Evolutionary conservation across 2,329 filamentous ascomycete genomes (phyloP).

Genomic region (Calonectria multiphialidica): DNA sequence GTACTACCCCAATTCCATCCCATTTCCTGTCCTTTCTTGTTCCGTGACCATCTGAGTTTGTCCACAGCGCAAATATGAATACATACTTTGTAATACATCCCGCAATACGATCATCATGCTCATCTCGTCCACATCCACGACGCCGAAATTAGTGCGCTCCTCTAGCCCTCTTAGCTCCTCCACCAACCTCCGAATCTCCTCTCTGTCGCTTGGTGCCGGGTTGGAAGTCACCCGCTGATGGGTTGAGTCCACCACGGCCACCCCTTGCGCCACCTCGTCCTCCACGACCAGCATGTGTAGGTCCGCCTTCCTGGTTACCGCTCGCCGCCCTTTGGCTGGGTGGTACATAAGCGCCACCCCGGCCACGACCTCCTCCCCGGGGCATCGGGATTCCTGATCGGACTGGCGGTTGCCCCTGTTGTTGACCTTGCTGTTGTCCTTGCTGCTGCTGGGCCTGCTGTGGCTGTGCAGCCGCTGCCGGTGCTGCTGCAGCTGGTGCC

Average conservation of each 20-base stretch:
- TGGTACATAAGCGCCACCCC: constrained; percentile 53
- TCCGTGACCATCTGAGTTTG: constrained; percentile 26
- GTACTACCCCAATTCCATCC: constrained; percentile 27
- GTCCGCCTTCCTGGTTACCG: constrained; percentile 51
- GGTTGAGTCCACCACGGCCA: constrained; percentile 60
- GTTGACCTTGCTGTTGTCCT: constrained; percentile 34
- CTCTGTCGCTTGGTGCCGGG: constrained; percentile 69
- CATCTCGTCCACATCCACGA: constrained; percentile 6
- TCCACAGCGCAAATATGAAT: constrained; percentile 28
- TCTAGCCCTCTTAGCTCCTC: constrained; percentile 56
- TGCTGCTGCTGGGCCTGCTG: constrained; percentile 29
- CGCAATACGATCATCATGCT: constrained; percentile 21
- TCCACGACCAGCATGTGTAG: constrained; percentile 47
- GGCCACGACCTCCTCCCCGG: constrained; percentile 54
- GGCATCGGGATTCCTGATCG: constrained; percentile 57
- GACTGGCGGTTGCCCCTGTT: constrained; percentile 30
- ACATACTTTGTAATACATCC: constrained; percentile 42
- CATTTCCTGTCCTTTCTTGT: constrained; percentile 28
- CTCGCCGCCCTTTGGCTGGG: constrained; percentile 52
- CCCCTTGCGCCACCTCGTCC: constrained; percentile 57
- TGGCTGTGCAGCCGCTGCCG: constrained; percentile 28
- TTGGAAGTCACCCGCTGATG: constrained; percentile 67
- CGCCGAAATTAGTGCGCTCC: constrained; percentile 50
- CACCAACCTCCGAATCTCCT: constrained; percentile 61
- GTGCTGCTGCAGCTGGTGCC: constrained; percentile 28